phyloP scores from a whole-genome alignment of 805 yeast species.

The Teunomyces kruisii region DNA sequence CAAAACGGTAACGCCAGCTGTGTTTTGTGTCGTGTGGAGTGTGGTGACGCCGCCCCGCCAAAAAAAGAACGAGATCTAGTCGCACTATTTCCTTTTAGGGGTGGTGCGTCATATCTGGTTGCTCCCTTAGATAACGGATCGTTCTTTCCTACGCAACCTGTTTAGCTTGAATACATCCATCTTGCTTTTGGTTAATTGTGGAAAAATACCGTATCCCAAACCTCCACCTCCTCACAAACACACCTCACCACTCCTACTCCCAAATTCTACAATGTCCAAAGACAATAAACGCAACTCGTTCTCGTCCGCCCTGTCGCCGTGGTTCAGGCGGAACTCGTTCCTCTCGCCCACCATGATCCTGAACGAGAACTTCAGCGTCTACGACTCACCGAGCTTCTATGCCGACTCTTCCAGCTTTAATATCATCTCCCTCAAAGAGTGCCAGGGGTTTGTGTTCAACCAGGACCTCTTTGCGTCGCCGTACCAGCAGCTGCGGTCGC shows the following conservation, averaged over 20 bases:
- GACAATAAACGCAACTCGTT: constrained; percentile 23
- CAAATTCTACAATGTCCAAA: too few species aligned
- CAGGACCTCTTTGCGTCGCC: constrained; percentile 75
- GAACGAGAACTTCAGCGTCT: constrained; percentile 54
- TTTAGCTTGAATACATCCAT: too few species aligned
- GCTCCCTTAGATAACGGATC: background rate
- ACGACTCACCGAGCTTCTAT: constrained; percentile 43
- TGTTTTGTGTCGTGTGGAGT: too few species aligned
- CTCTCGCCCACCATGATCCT: constrained; percentile 57
- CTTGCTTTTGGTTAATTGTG: too few species aligned
- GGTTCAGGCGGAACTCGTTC: constrained; percentile 56
- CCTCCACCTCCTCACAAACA: too few species aligned
- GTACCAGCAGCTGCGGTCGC: constrained; percentile 54
- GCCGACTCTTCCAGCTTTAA: constrained; percentile 26
- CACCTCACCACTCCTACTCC: too few species aligned
- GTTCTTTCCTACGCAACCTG: background rate
- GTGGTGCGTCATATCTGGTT: background rate
- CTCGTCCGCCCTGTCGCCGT: constrained; percentile 35
- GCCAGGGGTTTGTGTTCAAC: constrained; percentile 76
- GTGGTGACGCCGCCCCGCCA: constrained; percentile 13
- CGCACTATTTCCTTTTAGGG: constrained; percentile 3
- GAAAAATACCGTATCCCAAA: too few species aligned
- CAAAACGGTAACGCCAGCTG: too few species aligned
- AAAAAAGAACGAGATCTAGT: background rate
- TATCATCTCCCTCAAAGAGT: constrained; percentile 52